Evolutionary conservation across 768 basidiomycete genomes (phyloP), one percentile per base, ranked within the genome.

Genomic region (Lentinula sp.): DNA sequence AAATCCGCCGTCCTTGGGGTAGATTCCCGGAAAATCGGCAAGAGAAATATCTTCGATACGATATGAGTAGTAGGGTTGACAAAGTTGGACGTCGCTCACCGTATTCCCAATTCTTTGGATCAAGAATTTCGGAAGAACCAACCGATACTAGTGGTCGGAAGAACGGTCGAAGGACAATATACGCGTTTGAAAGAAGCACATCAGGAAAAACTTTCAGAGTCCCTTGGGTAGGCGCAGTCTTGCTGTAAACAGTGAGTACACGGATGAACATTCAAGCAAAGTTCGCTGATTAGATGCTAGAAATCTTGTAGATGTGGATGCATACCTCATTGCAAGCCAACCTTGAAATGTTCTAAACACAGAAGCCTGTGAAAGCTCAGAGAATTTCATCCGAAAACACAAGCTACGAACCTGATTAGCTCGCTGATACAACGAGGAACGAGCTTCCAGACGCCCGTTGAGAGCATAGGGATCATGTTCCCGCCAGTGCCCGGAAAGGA

Each of bases 131-230:
- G 5, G 73, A 69, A 10, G 78, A 78, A 48, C 72, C 70, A 2
- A 68, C 64, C 0, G 75, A 65, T 18, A 80, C 77, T 2, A 74
- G 70, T 0, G 82, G 82, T 10, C 76, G 76, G 77, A 92, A 90
- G 80, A 92, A 91, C 0, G 90, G 90, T n/a, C 90, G 80, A 5
- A 93, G 76, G 37, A 91, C 85, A 62, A 80, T 78, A 69, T 91
- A 91, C 0, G 88, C 82, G 60, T 88, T 91, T 9, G 86, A 84
- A 5, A 91, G 71, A 18, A 77, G 66, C 40, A 91, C 78, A 62
- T 84, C 79, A 1, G 90, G 88, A 70, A 84, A 90, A 35, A 91
- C 85, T 62, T 76, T 81, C 18, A 89, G 72, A 2, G 87, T 88
- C 42, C 90, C 90, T 68, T 91, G 80, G 1, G 76, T 80, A 0